Conservation (phyloP, 2,329 filamentous ascomycete species). For the Cordyceps javanica region DNA sequence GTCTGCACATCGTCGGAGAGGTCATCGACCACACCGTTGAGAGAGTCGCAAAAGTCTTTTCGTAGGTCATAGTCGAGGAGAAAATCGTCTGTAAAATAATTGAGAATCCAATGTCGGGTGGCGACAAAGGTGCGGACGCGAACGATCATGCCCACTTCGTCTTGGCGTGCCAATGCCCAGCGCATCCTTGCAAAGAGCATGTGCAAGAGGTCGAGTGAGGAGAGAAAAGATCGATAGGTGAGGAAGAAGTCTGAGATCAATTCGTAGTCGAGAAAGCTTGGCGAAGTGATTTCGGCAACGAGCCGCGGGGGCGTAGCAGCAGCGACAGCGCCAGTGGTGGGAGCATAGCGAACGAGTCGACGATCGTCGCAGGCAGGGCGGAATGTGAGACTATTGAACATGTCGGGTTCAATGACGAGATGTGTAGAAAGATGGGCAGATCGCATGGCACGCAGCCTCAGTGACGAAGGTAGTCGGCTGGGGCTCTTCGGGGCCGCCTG, state of each 20-base stretch:
- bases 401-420: slow-evolving; percentile 58
- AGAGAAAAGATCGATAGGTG: slow-evolving; percentile 84
- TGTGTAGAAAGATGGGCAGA: slow-evolving; percentile 44
- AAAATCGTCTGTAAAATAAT: slow-evolving; percentile 96
- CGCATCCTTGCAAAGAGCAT: slow-evolving; percentile 79
- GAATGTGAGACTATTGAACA: slow-evolving; percentile 76
- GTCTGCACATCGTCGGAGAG: slow-evolving; percentile 38
- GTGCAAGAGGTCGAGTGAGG: slow-evolving; percentile 66
- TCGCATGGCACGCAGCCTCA: slow-evolving; percentile 35
- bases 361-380: slow-evolving; percentile 74
- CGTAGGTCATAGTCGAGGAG: slow-evolving; percentile 69
- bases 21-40: slow-evolving; percentile 63
- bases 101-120: slow-evolving; percentile 92
- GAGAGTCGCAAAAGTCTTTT: slow-evolving; percentile 68
- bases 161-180: slow-evolving; percentile 75
- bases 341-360: slow-evolving; percentile 74
- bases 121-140: slow-evolving; percentile 93
- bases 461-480: slow-evolving; percentile 29
- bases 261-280: slow-evolving; percentile 93
- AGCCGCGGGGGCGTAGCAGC: slow-evolving; percentile 87
- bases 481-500: slow-evolving; percentile 18
- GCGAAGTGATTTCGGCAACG: slow-evolving; percentile 93
- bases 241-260: slow-evolving; percentile 96
- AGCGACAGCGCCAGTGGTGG: slow-evolving; percentile 64
- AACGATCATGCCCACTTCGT: slow-evolving; percentile 89